These are phyloP conservation scores for Naematelia encephala DNA, from an alignment of 768 basidiomycete genomes.

Conservation along the genomic window DNA sequence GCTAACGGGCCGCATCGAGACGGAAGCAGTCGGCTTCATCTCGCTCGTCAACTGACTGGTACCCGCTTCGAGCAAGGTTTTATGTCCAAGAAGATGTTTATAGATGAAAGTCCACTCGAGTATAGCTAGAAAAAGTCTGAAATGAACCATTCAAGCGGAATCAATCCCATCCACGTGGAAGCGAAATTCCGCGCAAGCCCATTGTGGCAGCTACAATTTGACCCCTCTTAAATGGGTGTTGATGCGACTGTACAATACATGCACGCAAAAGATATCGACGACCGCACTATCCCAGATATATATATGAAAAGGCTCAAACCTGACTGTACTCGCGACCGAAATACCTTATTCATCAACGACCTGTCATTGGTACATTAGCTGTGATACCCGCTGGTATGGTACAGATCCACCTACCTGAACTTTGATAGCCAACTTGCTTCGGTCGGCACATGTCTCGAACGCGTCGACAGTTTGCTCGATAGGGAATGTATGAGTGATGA, in stretches of 20 bases:
- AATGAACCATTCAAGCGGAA: no score
- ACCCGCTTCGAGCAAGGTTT: no score
- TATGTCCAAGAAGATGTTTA: no score
- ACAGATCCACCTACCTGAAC: slow-evolving; percentile 38
- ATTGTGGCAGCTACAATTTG: background rate
- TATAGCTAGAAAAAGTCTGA: background rate
- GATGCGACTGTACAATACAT: background rate
- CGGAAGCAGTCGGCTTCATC: slow-evolving; percentile 7
- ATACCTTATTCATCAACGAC: slow-evolving; percentile 9
- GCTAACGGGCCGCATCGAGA: slow-evolving; percentile 42
- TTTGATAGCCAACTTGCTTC: slow-evolving; percentile 37
- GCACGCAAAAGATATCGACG: background rate
- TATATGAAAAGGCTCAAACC: no score
- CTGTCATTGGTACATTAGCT: no score
- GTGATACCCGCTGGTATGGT: no score
- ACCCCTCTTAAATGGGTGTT: no score
- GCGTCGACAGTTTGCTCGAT: slow-evolving; percentile 31
- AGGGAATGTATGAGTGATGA: slow-evolving; percentile 34
- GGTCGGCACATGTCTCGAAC: slow-evolving; percentile 36
- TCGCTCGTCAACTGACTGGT: no score
- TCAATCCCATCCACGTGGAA: background rate
- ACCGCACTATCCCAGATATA: no score
- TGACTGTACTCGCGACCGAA: no score
- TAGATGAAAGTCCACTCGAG: no score
- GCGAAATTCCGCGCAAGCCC: background rate